These are phyloP conservation scores for Silene noctiflora DNA, from an alignment of 179 eudicot genomes.

Conservation along the genomic window DNA sequence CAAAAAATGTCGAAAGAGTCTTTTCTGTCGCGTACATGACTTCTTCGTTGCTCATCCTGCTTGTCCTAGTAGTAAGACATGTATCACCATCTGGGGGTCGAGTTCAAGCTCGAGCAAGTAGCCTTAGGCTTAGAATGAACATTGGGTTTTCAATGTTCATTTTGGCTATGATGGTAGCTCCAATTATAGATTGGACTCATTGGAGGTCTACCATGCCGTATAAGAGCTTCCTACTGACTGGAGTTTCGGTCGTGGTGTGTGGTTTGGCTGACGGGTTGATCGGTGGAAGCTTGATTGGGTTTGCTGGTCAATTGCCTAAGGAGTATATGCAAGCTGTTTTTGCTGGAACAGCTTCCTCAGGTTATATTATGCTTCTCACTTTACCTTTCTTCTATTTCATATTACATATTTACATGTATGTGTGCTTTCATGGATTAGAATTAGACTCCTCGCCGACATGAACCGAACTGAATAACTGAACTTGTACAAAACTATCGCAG, in stretches of 20 bases:
- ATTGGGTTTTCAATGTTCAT: conserved; percentile 60
- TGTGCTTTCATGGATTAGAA: no score
- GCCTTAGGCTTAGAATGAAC: conserved; percentile 64
- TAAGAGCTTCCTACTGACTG: conserved; percentile 37
- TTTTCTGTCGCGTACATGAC: conserved; percentile 81
- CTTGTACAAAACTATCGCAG: background rate
- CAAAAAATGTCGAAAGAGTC: conserved; percentile 56
- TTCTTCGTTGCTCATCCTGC: conserved; percentile 54
- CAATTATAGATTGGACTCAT: conserved; percentile 52
- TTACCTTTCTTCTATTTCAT: background rate
- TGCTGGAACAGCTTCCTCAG: conserved; percentile 93
- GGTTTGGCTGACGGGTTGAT: conserved; percentile 86
- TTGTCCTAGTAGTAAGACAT: conserved; percentile 38
- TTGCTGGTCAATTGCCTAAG: conserved; percentile 76
- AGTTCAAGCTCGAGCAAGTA: conserved; percentile 18
- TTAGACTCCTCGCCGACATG: no score
- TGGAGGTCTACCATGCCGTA: conserved; percentile 25
- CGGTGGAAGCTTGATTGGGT: conserved; percentile 76
- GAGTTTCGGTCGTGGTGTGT: conserved; percentile 56
- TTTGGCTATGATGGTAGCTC: conserved; percentile 53
- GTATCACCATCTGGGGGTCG: conserved; percentile 21
- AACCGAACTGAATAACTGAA: background rate
- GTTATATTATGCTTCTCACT: conserved; percentile 27
- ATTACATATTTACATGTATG: no score
- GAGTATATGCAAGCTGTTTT: conserved; percentile 90